Percentiles rank a stretch among this genome's conserved stretches.
phyloP scores from a whole-genome alignment of 192 early-diverging fungal genomes.

The Coemansia sp. region DNA sequence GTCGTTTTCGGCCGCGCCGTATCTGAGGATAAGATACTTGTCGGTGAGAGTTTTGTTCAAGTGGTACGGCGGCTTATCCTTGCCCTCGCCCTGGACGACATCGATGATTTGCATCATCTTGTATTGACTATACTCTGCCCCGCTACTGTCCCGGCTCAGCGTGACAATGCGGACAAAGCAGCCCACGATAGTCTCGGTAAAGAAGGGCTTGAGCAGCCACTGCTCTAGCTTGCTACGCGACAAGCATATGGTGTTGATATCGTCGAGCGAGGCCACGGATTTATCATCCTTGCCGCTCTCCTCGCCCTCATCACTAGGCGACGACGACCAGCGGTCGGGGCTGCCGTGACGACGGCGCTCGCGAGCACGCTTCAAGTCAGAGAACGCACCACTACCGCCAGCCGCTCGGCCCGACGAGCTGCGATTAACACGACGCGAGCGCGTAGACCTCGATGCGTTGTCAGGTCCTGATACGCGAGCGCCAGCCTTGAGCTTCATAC shows the following conservation, averaged over 20 bases:
- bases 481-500: constrained; percentile 41
- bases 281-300: constrained; percentile 17
- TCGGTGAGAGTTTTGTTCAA: constrained; percentile 66
- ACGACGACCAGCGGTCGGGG: constrained; percentile 34
- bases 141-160: constrained; percentile 52
- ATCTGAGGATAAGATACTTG: constrained; percentile 65
- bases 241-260: constrained; percentile 64
- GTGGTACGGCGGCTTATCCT: constrained; percentile 62
- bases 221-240: constrained; percentile 69
- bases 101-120: constrained; percentile 66
- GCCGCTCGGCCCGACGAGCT: neutral
- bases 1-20: constrained; percentile 67
- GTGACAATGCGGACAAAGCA: constrained; percentile 69
- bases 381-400: constrained; percentile 29
- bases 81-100: constrained; percentile 58
- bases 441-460: constrained; percentile 12
- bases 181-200: constrained; percentile 66
- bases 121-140: constrained; percentile 58
- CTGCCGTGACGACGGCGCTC: constrained; percentile 40
- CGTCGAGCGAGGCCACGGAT: constrained; percentile 61
- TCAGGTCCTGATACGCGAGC: constrained; percentile 15
- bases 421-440: constrained; percentile 14
- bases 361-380: constrained; percentile 62
- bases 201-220: constrained; percentile 74
- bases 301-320: constrained; percentile 38